Evolutionary conservation across 2,329 filamentous ascomycete species (phyloP).

Genomic region (Nannizziopsis barbatae): DNA sequence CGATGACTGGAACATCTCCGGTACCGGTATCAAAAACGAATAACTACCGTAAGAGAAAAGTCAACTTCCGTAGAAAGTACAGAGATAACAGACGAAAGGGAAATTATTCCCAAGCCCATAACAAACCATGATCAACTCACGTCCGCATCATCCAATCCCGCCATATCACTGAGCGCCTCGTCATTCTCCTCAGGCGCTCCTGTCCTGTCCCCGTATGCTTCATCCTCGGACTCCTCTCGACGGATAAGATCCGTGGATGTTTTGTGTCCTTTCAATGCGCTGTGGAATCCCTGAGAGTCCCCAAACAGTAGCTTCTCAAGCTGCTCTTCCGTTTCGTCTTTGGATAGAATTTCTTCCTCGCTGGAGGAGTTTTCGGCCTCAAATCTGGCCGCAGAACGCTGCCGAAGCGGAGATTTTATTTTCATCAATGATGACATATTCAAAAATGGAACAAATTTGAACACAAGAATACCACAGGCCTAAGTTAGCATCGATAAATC

Average conservation of each 20-base stretch:
- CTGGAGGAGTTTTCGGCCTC: constrained; percentile 21
- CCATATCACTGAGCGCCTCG: constrained; percentile 44
- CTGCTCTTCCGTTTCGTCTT: constrained; percentile 73
- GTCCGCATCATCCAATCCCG: constrained; percentile 63
- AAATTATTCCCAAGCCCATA: background rate
- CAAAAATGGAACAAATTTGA: too few relatives aligned
- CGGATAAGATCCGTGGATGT: constrained; percentile 32
- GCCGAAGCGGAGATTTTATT: constrained; percentile 11
- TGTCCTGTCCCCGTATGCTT: constrained; percentile 20
- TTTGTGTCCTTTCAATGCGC: constrained; percentile 54
- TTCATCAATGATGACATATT: too few relatives aligned
- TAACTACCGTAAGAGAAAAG: constrained; percentile 36
- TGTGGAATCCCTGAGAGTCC: constrained; percentile 68
- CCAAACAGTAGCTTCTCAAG: constrained; percentile 83
- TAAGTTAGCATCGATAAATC: too few relatives aligned
- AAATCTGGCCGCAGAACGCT: constrained; percentile 21
- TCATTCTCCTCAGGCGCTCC: constrained; percentile 32
- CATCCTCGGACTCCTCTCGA: constrained; percentile 24
- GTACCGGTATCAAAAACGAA: constrained; percentile 70
- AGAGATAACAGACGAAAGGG: background rate
- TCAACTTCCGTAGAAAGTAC: background rate
- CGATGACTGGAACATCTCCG: constrained; percentile 21
- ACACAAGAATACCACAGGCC: too few relatives aligned
- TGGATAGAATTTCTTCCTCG: constrained; percentile 32
- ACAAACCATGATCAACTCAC: constrained; percentile 28